These are phyloP conservation scores for Blastomyces gilchristii DNA, from an alignment of 2,329 filamentous ascomycete genomes.

Conservation along the genomic window DNA sequence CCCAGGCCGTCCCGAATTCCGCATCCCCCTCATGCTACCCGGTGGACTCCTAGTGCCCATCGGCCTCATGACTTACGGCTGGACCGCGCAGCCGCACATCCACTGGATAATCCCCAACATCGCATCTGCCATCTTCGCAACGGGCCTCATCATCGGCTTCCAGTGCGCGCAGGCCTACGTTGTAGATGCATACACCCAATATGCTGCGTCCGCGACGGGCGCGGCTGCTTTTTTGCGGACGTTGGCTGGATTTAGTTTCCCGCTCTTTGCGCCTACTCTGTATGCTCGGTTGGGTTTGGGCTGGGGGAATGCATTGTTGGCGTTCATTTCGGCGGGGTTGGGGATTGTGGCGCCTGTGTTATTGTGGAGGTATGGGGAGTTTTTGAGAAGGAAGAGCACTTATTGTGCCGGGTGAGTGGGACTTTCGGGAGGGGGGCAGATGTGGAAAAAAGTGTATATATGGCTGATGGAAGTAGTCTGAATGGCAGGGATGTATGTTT, in stretches of 20 bases:
- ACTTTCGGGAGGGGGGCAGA: not conserved
- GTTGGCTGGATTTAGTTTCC: slow-evolving; percentile 41
- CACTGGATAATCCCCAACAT: slow-evolving; percentile 50
- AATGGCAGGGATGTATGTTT: not conserved
- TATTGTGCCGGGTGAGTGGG: slow-evolving; percentile 23
- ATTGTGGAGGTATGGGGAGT: slow-evolving; percentile 42
- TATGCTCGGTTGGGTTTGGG: slow-evolving; percentile 28
- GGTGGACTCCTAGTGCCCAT: slow-evolving; percentile 44
- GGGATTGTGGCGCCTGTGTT: slow-evolving; percentile 42
- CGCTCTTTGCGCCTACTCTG: slow-evolving; percentile 38
- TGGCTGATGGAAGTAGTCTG: not conserved
- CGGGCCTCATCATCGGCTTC: slow-evolving; percentile 37
- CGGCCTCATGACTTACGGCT: slow-evolving; percentile 50
- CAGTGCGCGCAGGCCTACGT: slow-evolving; percentile 38
- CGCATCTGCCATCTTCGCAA: slow-evolving; percentile 42
- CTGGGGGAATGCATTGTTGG: slow-evolving; percentile 36
- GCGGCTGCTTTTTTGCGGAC: slow-evolving; percentile 39
- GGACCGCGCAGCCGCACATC: slow-evolving; percentile 40
- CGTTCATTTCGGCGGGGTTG: slow-evolving; percentile 30
- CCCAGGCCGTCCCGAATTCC: slow-evolving; percentile 46
- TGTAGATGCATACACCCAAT: slow-evolving; percentile 34
- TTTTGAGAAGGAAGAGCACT: slow-evolving; percentile 37
- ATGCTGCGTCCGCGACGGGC: slow-evolving; percentile 39
- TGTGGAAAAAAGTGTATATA: not conserved
- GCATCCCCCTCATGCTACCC: slow-evolving; percentile 49